Percentiles rank a stretch among this genome's conserved stretches.
These are phyloP conservation scores for Dacryopinax primogenitus DNA, from an alignment of 768 basidiomycete genomes.

Conservation along the genomic window DNA sequence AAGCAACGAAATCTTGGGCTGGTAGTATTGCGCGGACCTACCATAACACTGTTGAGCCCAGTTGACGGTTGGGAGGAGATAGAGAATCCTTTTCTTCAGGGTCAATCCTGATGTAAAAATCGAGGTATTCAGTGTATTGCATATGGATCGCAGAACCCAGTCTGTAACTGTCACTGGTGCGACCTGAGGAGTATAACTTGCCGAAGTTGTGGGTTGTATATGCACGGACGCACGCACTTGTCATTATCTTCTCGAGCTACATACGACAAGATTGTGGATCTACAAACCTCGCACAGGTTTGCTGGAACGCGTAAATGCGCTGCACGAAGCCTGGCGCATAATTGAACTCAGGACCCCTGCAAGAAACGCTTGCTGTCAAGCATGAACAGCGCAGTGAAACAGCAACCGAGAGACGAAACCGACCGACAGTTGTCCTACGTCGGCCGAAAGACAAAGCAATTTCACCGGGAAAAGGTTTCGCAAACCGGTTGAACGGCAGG, in stretches of 20 bases:
- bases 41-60: constrained; percentile 85
- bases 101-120: constrained; percentile 6
- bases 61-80: constrained; percentile 94
- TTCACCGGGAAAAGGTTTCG: neutral
- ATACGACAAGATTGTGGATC: neutral
- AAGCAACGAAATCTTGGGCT: constrained; percentile 46
- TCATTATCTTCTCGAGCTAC: neutral
- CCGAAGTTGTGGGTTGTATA: neutral
- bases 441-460: no score
- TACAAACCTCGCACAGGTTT: neutral
- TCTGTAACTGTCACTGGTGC: constrained; percentile 4
- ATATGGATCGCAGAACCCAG: constrained; percentile 1
- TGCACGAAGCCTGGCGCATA: neutral
- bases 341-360: neutral
- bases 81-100: constrained; percentile 60
- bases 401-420: constrained; percentile 7
- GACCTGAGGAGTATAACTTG: neutral
- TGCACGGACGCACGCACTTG: neutral
- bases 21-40: constrained; percentile 84
- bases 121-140: neutral
- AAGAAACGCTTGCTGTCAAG: neutral
- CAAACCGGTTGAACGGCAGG: neutral
- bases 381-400: neutral
- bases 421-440: no score
- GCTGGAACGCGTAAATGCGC: neutral